phyloP scores from a whole-genome alignment of 1,284 basidiomycete genomes.

The Mycena sp. region DNA sequence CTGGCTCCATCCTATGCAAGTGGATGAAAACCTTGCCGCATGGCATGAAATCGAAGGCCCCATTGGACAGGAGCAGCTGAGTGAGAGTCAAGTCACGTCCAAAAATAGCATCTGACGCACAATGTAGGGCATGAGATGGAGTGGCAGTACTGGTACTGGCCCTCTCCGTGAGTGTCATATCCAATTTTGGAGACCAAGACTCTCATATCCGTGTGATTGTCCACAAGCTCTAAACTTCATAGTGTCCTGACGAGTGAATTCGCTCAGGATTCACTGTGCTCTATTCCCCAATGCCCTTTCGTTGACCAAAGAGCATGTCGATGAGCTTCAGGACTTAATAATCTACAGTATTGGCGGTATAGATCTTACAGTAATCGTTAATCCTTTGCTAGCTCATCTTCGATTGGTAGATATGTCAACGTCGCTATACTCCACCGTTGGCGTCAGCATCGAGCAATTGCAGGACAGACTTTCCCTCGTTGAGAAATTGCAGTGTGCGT shows the following conservation, averaged over 20 bases:
- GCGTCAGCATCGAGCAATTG: not conserved
- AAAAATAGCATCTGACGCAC: not conserved
- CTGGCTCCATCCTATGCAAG: conserved; percentile 1
- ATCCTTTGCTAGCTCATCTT: not conserved
- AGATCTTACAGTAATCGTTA: not conserved
- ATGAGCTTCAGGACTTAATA: conserved; percentile 9
- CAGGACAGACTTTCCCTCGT: conserved; percentile 4
- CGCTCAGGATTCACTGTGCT: conserved; percentile 18
- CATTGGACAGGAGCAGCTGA: conserved; percentile 4
- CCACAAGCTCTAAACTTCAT: no score
- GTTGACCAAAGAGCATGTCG: not conserved
- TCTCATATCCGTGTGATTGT: no score
- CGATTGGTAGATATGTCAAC: conserved; percentile 16
- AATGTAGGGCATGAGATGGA: conserved; percentile 18
- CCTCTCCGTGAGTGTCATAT: no score
- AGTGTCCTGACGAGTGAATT: not conserved
- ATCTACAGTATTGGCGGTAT: conserved; percentile 15
- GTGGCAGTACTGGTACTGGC: conserved; percentile 15
- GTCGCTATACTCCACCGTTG: conserved; percentile 11
- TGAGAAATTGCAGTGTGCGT: not conserved
- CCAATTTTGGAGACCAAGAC: no score
- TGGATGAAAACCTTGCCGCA: not conserved
- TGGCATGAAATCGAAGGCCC: conserved; percentile 2
- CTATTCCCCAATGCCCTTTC: conserved; percentile 11
- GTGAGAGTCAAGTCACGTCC: not conserved